phyloP scores from a whole-genome alignment of 140 eudicot species.

The Senecio squalidus region DNA sequence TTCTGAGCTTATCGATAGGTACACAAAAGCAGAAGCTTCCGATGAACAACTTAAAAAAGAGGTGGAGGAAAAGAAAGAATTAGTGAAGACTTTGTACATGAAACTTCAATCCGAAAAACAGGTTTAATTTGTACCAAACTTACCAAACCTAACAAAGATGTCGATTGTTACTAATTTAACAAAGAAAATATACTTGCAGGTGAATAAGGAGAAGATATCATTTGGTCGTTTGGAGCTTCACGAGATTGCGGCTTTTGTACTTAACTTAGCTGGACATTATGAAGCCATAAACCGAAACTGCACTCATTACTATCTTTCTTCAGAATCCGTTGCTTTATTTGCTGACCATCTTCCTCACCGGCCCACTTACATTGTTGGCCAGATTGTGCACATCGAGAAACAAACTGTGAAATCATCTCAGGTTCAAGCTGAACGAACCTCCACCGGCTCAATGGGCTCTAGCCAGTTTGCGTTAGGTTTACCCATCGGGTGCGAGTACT shows the following conservation, averaged over 20 bases:
- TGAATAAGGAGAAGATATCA: conserved; percentile 86
- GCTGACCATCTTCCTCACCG: conserved; percentile 67
- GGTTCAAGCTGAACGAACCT: conserved; percentile 11
- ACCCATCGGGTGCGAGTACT: conserved; percentile 79
- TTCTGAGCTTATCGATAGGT: conserved; percentile 75
- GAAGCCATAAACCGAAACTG: conserved; percentile 85
- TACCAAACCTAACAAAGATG: no score
- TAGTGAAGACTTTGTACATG: conserved; percentile 62
- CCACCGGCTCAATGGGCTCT: conserved; percentile 7
- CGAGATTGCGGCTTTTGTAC: conserved; percentile 86
- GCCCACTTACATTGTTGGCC: conserved; percentile 79
- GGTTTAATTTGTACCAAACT: no score
- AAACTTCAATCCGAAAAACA: conserved; percentile 95
- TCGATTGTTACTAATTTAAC: no score
- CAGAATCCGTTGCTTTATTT: conserved; percentile 82
- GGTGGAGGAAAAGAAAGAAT: conserved; percentile 74
- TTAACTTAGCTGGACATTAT: conserved; percentile 58
- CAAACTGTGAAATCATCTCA: conserved; percentile 41
- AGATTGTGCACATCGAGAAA: conserved; percentile 83
- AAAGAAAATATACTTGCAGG: conserved; percentile 54
- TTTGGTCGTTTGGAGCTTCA: conserved; percentile 80
- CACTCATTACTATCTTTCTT: conserved; percentile 72
- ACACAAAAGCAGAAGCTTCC: conserved; percentile 62
- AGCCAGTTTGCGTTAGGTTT: conserved; percentile 29
- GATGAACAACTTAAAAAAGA: conserved; percentile 59